A percentile compares a stretch with the other conserved stretches of the same genome.
These are phyloP conservation scores for Testicularia cyperi DNA, from an alignment of 1,284 basidiomycete genomes.

Conservation along the genomic window DNA sequence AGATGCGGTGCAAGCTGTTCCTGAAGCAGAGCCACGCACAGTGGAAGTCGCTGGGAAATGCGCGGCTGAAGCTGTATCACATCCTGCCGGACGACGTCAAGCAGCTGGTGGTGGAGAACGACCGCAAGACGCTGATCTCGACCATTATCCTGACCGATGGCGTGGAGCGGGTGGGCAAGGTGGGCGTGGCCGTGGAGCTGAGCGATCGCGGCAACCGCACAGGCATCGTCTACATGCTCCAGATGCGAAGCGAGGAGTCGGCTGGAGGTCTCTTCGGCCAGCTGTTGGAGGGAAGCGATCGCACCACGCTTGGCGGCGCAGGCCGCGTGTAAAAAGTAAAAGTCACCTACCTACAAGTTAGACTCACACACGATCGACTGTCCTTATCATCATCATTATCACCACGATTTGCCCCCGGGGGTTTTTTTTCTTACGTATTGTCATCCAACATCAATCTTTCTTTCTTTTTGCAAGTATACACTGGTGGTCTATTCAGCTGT, in stretches of 20 bases:
- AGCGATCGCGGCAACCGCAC: slow-evolving; percentile 85
- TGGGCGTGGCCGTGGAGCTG: slow-evolving; percentile 92
- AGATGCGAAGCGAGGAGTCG: slow-evolving; percentile 73
- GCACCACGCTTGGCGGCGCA: slow-evolving; percentile 59
- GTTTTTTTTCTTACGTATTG: too few relatives aligned
- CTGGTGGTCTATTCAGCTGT: too few relatives aligned
- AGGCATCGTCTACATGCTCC: slow-evolving; percentile 96
- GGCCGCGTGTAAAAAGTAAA: too few relatives aligned
- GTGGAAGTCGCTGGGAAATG: slow-evolving; percentile 92
- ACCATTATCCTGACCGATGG: slow-evolving; percentile 94
- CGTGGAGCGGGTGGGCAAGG: slow-evolving; percentile 95
- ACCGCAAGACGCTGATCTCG: slow-evolving; percentile 76
- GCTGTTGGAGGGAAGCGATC: slow-evolving; percentile 82
- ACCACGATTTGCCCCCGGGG: too few relatives aligned
- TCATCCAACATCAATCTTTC: too few relatives aligned
- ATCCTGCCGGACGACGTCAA: slow-evolving; percentile 81
- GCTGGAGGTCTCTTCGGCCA: slow-evolving; percentile 83
- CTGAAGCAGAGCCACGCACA: slow-evolving; percentile 90
- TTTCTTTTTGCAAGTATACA: too few relatives aligned
- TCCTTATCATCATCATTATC: too few relatives aligned
- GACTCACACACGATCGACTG: too few relatives aligned
- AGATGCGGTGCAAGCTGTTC: slow-evolving; percentile 99
- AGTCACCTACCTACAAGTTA: too few relatives aligned
- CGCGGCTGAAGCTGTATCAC: slow-evolving; percentile 80
- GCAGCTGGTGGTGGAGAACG: slow-evolving; percentile 91